Conservation (phyloP, 2,329 filamentous ascomycete genomes). For the Cercospora nicotianae region DNA sequence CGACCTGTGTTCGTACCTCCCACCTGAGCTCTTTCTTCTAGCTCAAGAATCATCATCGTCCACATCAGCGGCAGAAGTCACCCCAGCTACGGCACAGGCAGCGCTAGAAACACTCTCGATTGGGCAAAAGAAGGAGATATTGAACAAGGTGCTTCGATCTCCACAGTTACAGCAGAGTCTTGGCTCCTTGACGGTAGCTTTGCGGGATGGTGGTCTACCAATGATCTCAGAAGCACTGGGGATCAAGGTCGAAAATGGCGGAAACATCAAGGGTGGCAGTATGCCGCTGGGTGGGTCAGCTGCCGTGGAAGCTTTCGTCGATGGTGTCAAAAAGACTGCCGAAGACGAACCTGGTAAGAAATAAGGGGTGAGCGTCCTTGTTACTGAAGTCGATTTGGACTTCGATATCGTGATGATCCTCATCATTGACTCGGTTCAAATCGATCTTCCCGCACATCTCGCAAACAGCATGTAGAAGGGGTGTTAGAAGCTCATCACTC, state of each 20-base stretch:
- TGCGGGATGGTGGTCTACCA: slow-evolving; percentile 86
- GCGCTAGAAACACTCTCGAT: slow-evolving; percentile 72
- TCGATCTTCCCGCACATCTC: background rate
- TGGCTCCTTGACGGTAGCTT: slow-evolving; percentile 78
- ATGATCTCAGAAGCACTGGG: slow-evolving; percentile 84
- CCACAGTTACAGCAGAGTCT: slow-evolving; percentile 90
- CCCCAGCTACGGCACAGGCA: slow-evolving; percentile 62
- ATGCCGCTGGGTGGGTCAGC: slow-evolving; percentile 86
- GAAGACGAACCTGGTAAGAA: slow-evolving; percentile 54
- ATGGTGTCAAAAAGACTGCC: slow-evolving; percentile 80
- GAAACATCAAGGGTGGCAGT: slow-evolving; percentile 72
- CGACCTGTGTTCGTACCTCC: slow-evolving; percentile 73
- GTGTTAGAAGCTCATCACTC: background rate
- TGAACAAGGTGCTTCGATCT: slow-evolving; percentile 79
- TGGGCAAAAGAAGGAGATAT: slow-evolving; percentile 74
- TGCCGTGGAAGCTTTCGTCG: slow-evolving; percentile 86
- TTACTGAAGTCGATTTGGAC: background rate
- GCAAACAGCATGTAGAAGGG: background rate
- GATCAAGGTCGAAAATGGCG: slow-evolving; percentile 79
- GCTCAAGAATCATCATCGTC: slow-evolving; percentile 63
- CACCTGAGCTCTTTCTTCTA: slow-evolving; percentile 74
- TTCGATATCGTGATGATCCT: background rate
- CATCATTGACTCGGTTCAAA: background rate
- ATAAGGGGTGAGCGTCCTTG: background rate
- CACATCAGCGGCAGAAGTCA: slow-evolving; percentile 61